Evolutionary conservation across 257 asterid genomes (phyloP).

Genomic region (Craterostigma plantagineum): DNA sequence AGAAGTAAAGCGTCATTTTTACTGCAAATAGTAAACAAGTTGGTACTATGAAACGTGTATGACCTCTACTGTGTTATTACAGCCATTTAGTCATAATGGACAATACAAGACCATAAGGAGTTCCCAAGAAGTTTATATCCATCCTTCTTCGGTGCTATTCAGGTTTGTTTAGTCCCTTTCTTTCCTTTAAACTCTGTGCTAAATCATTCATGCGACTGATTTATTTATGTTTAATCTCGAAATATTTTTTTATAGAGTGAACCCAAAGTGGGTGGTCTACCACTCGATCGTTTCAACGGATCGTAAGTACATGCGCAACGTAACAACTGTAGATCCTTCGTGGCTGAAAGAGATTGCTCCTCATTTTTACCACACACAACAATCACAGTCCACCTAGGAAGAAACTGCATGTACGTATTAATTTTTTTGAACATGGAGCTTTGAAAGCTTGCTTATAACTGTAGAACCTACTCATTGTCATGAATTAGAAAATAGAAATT

Average conservation of each 20-base stretch:
- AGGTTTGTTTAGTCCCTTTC: slow-evolving; percentile 21
- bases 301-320: slow-evolving; percentile 87
- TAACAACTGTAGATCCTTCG: slow-evolving; percentile 66
- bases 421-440: too few relatives aligned
- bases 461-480: too few relatives aligned
- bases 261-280: slow-evolving; percentile 84
- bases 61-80: slow-evolving; percentile 6
- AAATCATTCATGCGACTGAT: neutral
- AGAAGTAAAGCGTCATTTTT: slow-evolving; percentile 42
- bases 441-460: too few relatives aligned
- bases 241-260: slow-evolving; percentile 37
- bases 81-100: slow-evolving; percentile 89
- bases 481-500: too few relatives aligned
- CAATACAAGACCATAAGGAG: slow-evolving; percentile 72
- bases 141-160: slow-evolving; percentile 91
- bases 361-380: slow-evolving; percentile 59
- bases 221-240: neutral
- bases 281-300: slow-evolving; percentile 88
- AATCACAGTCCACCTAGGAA: neutral
- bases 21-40: neutral
- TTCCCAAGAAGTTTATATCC: slow-evolving; percentile 86
- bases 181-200: neutral
- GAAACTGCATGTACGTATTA: too few relatives aligned
- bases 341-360: slow-evolving; percentile 92
- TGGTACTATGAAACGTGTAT: neutral